A percentile compares a stretch with the other conserved stretches of the same genome.
These are phyloP conservation scores for Sonneratia alba DNA, from an alignment of 345 rosid genomes.

Conservation along the genomic window DNA sequence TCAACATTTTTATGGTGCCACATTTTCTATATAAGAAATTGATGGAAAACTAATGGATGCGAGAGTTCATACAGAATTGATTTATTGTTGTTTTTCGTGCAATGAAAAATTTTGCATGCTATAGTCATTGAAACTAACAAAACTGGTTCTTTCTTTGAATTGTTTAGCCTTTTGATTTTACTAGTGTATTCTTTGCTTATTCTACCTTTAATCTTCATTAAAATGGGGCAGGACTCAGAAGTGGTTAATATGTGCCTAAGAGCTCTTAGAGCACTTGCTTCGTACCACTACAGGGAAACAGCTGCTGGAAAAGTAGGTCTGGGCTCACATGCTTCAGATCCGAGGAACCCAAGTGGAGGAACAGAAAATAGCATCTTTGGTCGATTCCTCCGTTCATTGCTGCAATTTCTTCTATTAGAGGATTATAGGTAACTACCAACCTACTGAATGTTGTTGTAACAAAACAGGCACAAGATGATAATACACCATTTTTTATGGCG, in stretches of 20 bases:
- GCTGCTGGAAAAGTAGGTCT: conserved; percentile 53
- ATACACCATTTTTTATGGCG: too few relatives aligned
- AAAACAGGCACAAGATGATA: not conserved
- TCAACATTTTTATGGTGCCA: too few relatives aligned
- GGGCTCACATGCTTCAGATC: conserved; percentile 50
- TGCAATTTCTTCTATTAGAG: conserved; percentile 83
- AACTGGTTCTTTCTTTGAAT: too few relatives aligned
- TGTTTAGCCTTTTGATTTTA: not conserved
- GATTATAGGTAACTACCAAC: conserved; percentile 60
- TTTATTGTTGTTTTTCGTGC: too few relatives aligned
- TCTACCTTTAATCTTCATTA: not conserved
- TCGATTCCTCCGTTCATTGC: conserved; percentile 56
- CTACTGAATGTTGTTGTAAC: not conserved
- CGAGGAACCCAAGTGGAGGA: conserved; percentile 49
- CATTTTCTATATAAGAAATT: too few relatives aligned
- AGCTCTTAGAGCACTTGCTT: conserved; percentile 82
- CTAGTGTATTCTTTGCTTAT: not conserved
- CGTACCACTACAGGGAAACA: conserved; percentile 79
- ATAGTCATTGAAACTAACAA: too few relatives aligned
- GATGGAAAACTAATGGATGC: too few relatives aligned
- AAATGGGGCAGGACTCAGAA: conserved; percentile 54
- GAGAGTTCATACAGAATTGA: too few relatives aligned
- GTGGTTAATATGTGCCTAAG: conserved; percentile 82
- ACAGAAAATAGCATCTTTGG: conserved; percentile 58
- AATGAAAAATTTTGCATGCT: too few relatives aligned